These are phyloP conservation scores for Fusarium kyushuense DNA, from an alignment of 2,329 filamentous ascomycete species.

Conservation along the genomic window DNA sequence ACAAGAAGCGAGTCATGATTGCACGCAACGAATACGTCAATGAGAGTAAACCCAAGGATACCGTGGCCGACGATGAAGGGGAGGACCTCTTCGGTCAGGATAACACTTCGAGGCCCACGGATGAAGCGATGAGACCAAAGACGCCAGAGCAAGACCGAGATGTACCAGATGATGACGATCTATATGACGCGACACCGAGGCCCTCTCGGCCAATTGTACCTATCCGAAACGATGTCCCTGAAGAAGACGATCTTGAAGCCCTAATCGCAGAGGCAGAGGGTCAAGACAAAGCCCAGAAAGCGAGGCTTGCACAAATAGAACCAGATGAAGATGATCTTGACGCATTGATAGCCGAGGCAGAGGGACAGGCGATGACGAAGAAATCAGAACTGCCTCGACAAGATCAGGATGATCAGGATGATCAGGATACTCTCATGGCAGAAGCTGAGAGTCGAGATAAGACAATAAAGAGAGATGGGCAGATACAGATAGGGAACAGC, in stretches of 20 bases:
- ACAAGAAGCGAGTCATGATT: constrained; percentile 80
- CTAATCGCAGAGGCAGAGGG: constrained; percentile 64
- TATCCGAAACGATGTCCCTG: constrained; percentile 47
- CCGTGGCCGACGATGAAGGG: constrained; percentile 50
- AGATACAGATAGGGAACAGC: constrained; percentile 4
- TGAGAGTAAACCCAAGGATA: constrained; percentile 70
- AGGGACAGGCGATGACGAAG: constrained; percentile 42
- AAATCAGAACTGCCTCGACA: constrained; percentile 22
- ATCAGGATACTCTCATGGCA: constrained; percentile 66
- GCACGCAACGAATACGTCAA: constrained; percentile 87
- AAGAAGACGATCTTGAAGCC: constrained; percentile 66
- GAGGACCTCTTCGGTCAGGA: constrained; percentile 43
- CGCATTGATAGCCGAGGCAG: constrained; percentile 65
- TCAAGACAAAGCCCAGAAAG: constrained; percentile 30
- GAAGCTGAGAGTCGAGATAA: constrained; percentile 56
- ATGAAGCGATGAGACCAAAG: constrained; percentile 44
- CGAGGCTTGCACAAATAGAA: constrained; percentile 16
- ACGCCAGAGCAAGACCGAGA: constrained; percentile 42
- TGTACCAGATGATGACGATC: constrained; percentile 61
- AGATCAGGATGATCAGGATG: constrained; percentile 57
- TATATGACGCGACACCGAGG: constrained; percentile 67
- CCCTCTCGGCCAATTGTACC: constrained; percentile 41
- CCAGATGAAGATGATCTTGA: constrained; percentile 64
- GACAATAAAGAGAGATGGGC: background rate
- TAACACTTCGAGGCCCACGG: constrained; percentile 33